Evolutionary conservation across 306 rosid genomes (phyloP), one percentile per base, ranked within the genome.

Genomic region (Quercus bicolor): DNA sequence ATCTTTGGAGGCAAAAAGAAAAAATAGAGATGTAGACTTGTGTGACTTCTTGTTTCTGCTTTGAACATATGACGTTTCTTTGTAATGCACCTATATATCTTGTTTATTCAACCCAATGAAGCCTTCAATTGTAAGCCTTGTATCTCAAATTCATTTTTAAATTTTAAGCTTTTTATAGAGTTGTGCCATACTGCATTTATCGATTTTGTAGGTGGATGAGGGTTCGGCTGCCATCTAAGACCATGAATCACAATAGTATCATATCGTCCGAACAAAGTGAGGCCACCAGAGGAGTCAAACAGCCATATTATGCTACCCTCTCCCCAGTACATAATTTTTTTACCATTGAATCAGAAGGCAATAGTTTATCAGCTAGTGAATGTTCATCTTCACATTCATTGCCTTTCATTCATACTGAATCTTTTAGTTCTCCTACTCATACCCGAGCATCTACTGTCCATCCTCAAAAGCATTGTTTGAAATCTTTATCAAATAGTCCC

Each of bases 371-470:
- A 18, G 78, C 68, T 4, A 69, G 61, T 61, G 78, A 81, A 20
- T 75, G 83, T 66, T 72, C 81, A 64, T 79, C 84, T n/a, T 23
- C 73, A 4, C 76, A 14, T 5, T 15, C 75, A 31, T 75, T 85
- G 21, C 88, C 88, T 75, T 78, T 85, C 88, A 81, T 78, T 31
- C 56, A 61, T 43, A 33, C 60, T 29, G 77, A 85, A 45, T 56
- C 78, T 62, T 55, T 71, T 55, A 5, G 78, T 56, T 65, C 75
- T 61, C 59, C 73, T 79, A n/a, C 70, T 43, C 54, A 7, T 64
- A 71, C 60, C 16, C 68, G 15, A 75, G 81, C 52, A 55, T 70
- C 81, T 71, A 43, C 31, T 24, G 56, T 56, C 14, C 65, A 79
- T 21, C 82, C 78, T 79, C 74, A 43, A 26, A 73, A 79, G 74